These are phyloP conservation scores for Moniliella sp. DNA, from an alignment of 1,284 basidiomycete species.

Conservation along the genomic window DNA sequence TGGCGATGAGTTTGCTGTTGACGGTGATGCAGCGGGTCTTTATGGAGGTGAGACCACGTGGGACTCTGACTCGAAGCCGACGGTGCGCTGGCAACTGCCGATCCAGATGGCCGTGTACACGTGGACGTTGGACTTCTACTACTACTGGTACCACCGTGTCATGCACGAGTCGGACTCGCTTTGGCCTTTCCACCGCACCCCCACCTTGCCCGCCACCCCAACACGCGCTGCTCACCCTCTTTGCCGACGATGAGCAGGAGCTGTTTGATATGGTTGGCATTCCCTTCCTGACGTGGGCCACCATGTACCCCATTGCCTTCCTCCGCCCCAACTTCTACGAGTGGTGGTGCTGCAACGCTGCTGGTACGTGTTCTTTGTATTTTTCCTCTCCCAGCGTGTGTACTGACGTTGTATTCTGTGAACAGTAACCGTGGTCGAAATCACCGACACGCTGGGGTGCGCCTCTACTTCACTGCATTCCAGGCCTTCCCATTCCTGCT, in stretches of 20 bases:
- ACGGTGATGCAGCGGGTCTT: too few species aligned
- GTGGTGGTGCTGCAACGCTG: not conserved
- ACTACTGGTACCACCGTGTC: constrained; percentile 21
- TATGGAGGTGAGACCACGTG: too few species aligned
- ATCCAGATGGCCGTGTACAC: constrained; percentile 13
- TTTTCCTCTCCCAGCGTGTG: not conserved
- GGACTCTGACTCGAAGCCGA: constrained; percentile 7
- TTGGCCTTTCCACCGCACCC: constrained; percentile 13
- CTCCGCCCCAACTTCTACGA: constrained; percentile 6
- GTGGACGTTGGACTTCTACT: constrained; percentile 17
- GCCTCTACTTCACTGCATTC: constrained; percentile 15
- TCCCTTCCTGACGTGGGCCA: constrained; percentile 11
- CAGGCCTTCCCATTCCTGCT: constrained; percentile 10
- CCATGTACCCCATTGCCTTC: constrained; percentile 4
- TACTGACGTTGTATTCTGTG: constrained; percentile 7
- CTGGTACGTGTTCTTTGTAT: not conserved
- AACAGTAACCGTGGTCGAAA: constrained; percentile 16
- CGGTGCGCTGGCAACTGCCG: constrained; percentile 9
- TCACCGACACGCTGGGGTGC: constrained; percentile 18
- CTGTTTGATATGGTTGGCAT: constrained; percentile 17
- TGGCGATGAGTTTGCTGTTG: constrained; percentile 8
- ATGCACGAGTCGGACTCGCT: constrained; percentile 14
- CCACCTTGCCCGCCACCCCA: constrained; percentile 23
- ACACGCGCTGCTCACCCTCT: constrained; percentile 11
- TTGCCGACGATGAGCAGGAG: constrained; percentile 21